Conservation (phyloP, 805 yeast genomes). For the Candida chilensis region DNA sequence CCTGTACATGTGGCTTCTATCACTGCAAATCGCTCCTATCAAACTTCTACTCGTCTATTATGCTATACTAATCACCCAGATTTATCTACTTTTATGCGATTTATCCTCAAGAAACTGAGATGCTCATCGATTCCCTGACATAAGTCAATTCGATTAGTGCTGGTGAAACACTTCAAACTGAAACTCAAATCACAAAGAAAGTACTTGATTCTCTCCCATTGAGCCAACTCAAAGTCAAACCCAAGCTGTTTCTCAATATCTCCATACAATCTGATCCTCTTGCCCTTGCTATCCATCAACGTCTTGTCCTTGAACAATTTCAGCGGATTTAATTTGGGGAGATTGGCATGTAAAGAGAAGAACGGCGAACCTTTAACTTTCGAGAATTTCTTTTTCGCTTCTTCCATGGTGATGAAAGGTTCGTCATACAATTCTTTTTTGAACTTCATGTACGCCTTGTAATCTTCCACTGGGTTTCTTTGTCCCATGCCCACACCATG, state of each 20-base stretch:
- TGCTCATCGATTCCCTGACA: neutral
- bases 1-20: too few relatives aligned
- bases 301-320: conserved; percentile 22
- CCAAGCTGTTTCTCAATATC: conserved; percentile 3
- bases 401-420: neutral
- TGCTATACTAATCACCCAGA: too few relatives aligned
- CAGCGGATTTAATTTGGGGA: conserved; percentile 49
- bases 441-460: conserved; percentile 7
- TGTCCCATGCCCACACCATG: conserved; percentile 19
- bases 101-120: neutral
- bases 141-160: neutral
- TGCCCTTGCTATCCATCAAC: conserved; percentile 8
- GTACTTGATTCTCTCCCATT: neutral
- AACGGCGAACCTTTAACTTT: conserved; percentile 13
- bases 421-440: conserved; percentile 8
- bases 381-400: neutral
- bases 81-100: too few relatives aligned
- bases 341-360: conserved; percentile 38
- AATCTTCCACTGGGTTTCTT: conserved; percentile 17
- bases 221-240: neutral
- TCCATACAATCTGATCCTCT: conserved; percentile 7
- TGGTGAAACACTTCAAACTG: neutral
- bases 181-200: neutral
- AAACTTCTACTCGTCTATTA: too few relatives aligned
- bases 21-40: too few relatives aligned